These are phyloP conservation scores for Gloeopeniophorella convolvens DNA, from an alignment of 768 basidiomycete genomes.

Conservation along the genomic window DNA sequence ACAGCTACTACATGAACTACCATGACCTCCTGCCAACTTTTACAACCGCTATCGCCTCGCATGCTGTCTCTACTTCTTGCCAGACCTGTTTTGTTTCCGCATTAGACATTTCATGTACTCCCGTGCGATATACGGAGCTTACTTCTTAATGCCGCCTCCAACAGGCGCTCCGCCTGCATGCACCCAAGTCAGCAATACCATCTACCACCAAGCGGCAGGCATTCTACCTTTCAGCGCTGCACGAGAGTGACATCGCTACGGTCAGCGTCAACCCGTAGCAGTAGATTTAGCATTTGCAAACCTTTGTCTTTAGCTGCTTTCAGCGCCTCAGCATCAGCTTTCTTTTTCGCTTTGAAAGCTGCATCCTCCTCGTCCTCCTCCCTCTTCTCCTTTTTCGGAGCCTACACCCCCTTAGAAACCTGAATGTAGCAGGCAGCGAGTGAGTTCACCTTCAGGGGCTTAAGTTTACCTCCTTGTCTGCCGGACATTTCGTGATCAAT, in stretches of 20 bases:
- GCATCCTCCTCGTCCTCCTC: slow-evolving; percentile 64
- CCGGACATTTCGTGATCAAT: slow-evolving; percentile 40
- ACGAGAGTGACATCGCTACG: no score
- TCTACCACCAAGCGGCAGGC: no score
- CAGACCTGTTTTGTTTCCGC: slow-evolving; percentile 40
- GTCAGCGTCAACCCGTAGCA: no score
- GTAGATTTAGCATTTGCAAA: slow-evolving; percentile 28
- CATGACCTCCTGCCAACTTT: background rate
- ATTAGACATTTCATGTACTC: background rate
- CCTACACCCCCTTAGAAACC: slow-evolving; percentile 35
- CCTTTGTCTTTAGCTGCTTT: slow-evolving; percentile 73
- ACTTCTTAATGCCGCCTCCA: slow-evolving; percentile 85
- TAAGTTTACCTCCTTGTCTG: slow-evolving; percentile 80
- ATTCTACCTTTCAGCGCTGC: slow-evolving; percentile 50
- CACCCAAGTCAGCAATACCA: slow-evolving; percentile 13
- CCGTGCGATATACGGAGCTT: slow-evolving; percentile 25
- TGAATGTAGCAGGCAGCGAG: background rate
- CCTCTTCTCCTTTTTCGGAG: slow-evolving; percentile 76
- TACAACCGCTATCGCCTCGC: background rate
- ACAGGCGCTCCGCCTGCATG: slow-evolving; percentile 52
- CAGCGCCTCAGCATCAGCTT: slow-evolving; percentile 63
- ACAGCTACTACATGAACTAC: no score
- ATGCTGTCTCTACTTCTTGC: slow-evolving; percentile 53
- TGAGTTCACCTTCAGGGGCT: slow-evolving; percentile 71
- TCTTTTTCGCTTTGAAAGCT: slow-evolving; percentile 73